Base-by-base conservation (phyloP, 1,284 basidiomycete genomes). In the Mycena citricolor region DNA sequence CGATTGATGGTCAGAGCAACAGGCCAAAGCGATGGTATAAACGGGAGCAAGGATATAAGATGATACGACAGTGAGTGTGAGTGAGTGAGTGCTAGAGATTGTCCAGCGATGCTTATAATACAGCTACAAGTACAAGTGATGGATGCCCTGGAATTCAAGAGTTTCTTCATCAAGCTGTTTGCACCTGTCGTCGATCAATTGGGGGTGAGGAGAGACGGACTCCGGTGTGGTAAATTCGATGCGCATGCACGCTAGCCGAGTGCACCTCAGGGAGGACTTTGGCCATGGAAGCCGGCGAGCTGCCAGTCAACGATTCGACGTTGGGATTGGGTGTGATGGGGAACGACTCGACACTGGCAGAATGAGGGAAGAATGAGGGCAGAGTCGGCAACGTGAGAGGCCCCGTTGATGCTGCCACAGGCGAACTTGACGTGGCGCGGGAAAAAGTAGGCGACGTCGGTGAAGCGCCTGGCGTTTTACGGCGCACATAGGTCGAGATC, bases 401-500 rank as follows among this genome's bases (percentile, higher is more conserved):
- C n/a, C n/a, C n/a, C n/a, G n/a, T n/a, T n/a, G n/a, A n/a, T n/a
- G n/a, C n/a, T n/a, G 61, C 38, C 51, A 71, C 73, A 49, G 67
- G 70, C n/a, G 67, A 64, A 13, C 47, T 49, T 22, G 68, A 54
- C 34, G 64, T 60, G 47, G 75, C 59, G 55, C 67, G 70, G 43
- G 73, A 68, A 59, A 83, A 87, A 20, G 75, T 75, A 11, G 83
- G 77, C 1, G 79, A 78, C 13, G 78, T 82, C 0, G 85, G 85
- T 12, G 86, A 86, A 26, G 76, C 71, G 49, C 79, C 78, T 20
- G 86, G 86, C 2, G 83, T 86, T 64, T 80, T 84, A 47, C 86
- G 79, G 49, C 86, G 82, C 31, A 85, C 79, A 51, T 84, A 89
- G 25, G 77, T 76, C 14, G 86, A 89, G 47, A 89, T 89, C 42